Evolutionary conservation across 441 rosid genomes (phyloP), one percentile per base, ranked within the genome.

Genomic region (Omphalea diandra): DNA sequence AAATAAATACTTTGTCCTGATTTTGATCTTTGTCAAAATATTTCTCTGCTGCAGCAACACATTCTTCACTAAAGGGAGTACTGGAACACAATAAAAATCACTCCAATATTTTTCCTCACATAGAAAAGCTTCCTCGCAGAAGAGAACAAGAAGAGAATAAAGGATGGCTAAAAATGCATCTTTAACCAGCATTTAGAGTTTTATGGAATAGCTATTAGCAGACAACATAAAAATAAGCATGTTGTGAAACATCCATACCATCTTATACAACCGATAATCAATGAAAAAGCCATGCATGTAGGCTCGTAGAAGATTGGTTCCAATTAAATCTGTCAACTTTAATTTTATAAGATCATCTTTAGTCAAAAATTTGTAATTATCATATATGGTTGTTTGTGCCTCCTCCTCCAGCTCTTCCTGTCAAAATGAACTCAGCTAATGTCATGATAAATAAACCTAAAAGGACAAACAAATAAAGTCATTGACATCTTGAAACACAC

Each of bases 401-500:
- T 79, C 85, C 75, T 94, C 98, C 86, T 91, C 97, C 70, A 90
- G 85, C 82, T 94, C 97, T 85, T 94, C 98, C 98, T 94, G 83
- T 47, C 69, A 71, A 47, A 71, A 75, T 31, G 64, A 69, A 57
- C 38, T 15, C 46, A 75, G 46, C 26, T 12, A 64, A 9, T 12
- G 41, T 59, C 58, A 76, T 52, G 40, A 60, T 38, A 64, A 64
- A 55, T 10, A 65, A 49, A 73, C 65, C 50, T 50, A 70, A 61
- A 8, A 20, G 9, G 60, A 29, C 20, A 68, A 24, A 22, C 14
- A 24, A 50, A 68, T 24, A 36, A 72, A 41, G 58, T 50, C n/a
- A 24, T 52, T 22, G 43, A 31, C 17, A 44, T 49, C 33, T 64
- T 20, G 72, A 66, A 74, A 63, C 76, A 66, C 61, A 94, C 98